A percentile compares a stretch with the other conserved stretches of the same genome.
phyloP scores from a whole-genome alignment of 495 filamentous ascomycete species.

The Hypoxylon rickii region DNA sequence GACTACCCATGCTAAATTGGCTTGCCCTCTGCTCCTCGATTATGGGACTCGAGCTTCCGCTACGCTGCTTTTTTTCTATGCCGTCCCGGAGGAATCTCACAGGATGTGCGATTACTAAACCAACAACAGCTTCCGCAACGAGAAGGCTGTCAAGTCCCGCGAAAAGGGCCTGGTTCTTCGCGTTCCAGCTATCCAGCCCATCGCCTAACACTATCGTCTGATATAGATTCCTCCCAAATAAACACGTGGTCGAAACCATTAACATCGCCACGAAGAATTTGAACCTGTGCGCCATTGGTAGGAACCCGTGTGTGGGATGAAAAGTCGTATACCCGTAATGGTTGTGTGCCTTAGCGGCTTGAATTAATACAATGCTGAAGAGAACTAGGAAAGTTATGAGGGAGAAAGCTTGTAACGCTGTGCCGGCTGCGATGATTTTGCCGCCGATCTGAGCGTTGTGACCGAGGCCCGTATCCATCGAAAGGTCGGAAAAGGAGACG shows the following conservation, averaged over 20 bases:
- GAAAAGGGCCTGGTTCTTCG: conserved; percentile 31
- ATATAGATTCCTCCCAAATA: conserved; percentile 24
- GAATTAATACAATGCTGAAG: conserved; percentile 21
- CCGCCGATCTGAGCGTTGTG: conserved; percentile 12
- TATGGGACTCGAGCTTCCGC: conserved; percentile 4
- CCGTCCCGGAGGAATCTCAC: conserved; percentile 24
- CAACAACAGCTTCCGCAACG: conserved; percentile 25
- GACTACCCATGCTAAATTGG: conserved; percentile 2
- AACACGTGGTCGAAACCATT: conserved; percentile 19
- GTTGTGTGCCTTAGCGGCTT: conserved; percentile 18
- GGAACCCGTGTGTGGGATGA: conserved; percentile 24
- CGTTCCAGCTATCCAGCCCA: conserved; percentile 31
- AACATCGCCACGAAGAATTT: conserved; percentile 31
- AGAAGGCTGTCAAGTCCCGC: conserved; percentile 27
- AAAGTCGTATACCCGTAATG: conserved; percentile 33
- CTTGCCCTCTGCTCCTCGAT: conserved; percentile 8
- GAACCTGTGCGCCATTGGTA: conserved; percentile 29
- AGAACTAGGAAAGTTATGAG: conserved; percentile 17
- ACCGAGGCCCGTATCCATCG: conserved; percentile 22
- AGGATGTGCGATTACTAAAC: conserved; percentile 26
- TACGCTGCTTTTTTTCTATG: conserved; percentile 17
- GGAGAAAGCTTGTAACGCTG: conserved; percentile 20
- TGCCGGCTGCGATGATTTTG: conserved; percentile 27
- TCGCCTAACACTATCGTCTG: conserved; percentile 31
- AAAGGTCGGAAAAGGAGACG: conserved; percentile 32